A percentile compares a stretch with the other conserved stretches of the same genome.
These are phyloP conservation scores for Boechera divaricarpa DNA, from an alignment of 345 rosid species.

Conservation along the genomic window DNA sequence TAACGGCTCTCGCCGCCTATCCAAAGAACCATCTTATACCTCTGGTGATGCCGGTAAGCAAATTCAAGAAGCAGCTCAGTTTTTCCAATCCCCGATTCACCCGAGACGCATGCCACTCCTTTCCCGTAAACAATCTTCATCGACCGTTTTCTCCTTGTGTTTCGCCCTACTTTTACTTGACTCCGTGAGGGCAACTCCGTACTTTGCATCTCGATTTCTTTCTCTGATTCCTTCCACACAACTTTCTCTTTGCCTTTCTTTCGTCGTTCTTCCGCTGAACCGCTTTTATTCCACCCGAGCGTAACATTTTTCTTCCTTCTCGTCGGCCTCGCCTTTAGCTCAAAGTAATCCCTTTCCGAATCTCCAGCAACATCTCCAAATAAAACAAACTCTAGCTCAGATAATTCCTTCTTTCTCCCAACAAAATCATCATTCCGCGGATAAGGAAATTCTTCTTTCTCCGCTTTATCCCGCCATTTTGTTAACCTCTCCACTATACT, in stretches of 20 bases:
- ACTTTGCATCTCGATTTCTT: slow-evolving; percentile 91
- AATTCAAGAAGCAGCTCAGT: slow-evolving; percentile 96
- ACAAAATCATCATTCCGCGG: slow-evolving; percentile 79
- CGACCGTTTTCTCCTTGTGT: slow-evolving; percentile 68
- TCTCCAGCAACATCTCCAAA: slow-evolving; percentile 87
- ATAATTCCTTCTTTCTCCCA: slow-evolving; percentile 90
- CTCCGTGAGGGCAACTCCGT: slow-evolving; percentile 48
- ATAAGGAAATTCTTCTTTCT: slow-evolving; percentile 86
- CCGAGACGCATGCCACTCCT: slow-evolving; percentile 88
- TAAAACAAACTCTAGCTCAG: slow-evolving; percentile 85
- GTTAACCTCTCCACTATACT: slow-evolving; percentile 81
- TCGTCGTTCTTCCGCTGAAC: slow-evolving; percentile 55
- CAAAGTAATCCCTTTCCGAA: slow-evolving; percentile 80
- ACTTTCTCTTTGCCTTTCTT: slow-evolving; percentile 89
- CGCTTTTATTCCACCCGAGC: slow-evolving; percentile 73
- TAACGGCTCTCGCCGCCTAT: slow-evolving; percentile 90
- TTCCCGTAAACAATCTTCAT: slow-evolving; percentile 72
- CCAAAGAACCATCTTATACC: slow-evolving; percentile 97
- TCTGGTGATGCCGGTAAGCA: slow-evolving; percentile 82
- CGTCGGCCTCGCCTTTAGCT: slow-evolving; percentile 67
- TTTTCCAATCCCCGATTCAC: slow-evolving; percentile 92
- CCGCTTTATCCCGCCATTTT: slow-evolving; percentile 85
- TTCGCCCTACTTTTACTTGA: slow-evolving; percentile 53
- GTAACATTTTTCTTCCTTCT: slow-evolving; percentile 69
- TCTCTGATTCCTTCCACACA: slow-evolving; percentile 94